Conservation (phyloP, 345 rosid genomes). For the Murraya paniculata region DNA sequence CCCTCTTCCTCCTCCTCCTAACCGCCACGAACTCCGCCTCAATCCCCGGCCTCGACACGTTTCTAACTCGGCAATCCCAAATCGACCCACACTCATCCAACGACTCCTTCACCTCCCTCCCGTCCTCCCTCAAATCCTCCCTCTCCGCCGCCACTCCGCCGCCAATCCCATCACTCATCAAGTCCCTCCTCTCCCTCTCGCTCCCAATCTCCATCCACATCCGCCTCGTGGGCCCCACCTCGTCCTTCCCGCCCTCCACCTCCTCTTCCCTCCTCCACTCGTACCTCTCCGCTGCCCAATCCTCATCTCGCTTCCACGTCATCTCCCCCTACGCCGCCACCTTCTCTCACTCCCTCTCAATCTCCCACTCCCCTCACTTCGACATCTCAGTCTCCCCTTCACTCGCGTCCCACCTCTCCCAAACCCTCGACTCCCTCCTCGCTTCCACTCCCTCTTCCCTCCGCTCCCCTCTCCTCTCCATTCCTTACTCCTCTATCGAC, state of each 20-base stretch:
- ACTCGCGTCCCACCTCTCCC: conserved; percentile 40
- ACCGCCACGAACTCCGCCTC: conserved; percentile 26
- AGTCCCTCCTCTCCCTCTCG: conserved; percentile 50
- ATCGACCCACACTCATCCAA: conserved; percentile 64
- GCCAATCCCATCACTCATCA: conserved; percentile 31
- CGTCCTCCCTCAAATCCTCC: conserved; percentile 52
- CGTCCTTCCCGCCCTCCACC: conserved; percentile 45
- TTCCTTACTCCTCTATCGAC: conserved; percentile 54
- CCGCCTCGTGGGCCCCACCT: conserved; percentile 58
- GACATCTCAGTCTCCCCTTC: conserved; percentile 45
- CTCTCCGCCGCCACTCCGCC: conserved; percentile 33
- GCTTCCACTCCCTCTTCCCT: conserved; percentile 52
- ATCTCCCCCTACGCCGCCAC: conserved; percentile 42
- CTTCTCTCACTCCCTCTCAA: conserved; percentile 35
- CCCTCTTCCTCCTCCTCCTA: conserved; percentile 15
- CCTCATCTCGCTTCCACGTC: conserved; percentile 33
- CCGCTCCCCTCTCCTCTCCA: conserved; percentile 57
- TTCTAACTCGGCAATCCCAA: conserved; percentile 51
- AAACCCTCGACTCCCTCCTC: conserved; percentile 45
- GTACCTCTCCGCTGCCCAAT: conserved; percentile 39
- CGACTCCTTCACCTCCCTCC: conserved; percentile 59
- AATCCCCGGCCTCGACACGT: conserved; percentile 57
- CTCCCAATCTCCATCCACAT: conserved; percentile 54
- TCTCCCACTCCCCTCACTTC: conserved; percentile 49
- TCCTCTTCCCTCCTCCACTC: conserved; percentile 44